These are phyloP conservation scores for Seiridium unicorne DNA, from an alignment of 2,329 filamentous ascomycete species.

Conservation along the genomic window DNA sequence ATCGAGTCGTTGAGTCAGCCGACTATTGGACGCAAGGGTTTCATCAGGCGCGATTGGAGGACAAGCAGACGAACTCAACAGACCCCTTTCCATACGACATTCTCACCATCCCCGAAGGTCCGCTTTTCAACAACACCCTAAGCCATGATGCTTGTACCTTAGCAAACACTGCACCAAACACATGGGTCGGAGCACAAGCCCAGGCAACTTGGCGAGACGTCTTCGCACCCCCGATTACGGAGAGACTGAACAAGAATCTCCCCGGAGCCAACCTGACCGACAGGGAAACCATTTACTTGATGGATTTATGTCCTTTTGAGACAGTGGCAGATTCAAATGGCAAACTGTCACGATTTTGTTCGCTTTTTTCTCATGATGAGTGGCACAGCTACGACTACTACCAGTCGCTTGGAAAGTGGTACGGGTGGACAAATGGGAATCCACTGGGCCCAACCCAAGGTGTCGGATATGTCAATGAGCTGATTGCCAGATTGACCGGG, in stretches of 20 bases:
- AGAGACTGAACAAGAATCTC: conserved; percentile 67
- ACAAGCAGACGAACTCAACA: conserved; percentile 37
- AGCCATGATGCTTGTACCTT: conserved; percentile 68
- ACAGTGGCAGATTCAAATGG: conserved; percentile 64
- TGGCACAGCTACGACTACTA: conserved; percentile 82
- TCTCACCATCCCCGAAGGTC: conserved; percentile 67
- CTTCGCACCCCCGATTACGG: conserved; percentile 67
- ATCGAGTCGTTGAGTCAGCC: conserved; percentile 73
- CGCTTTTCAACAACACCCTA: conserved; percentile 75
- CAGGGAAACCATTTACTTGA: conserved; percentile 66
- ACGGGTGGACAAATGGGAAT: conserved; percentile 75
- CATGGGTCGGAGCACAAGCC: conserved; percentile 45
- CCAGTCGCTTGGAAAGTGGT: conserved; percentile 79
- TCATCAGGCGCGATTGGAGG: conserved; percentile 48
- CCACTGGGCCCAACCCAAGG: conserved; percentile 80
- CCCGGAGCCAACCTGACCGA: conserved; percentile 64
- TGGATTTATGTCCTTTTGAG: conserved; percentile 87
- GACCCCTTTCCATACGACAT: conserved; percentile 53
- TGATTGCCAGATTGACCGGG: conserved; percentile 75
- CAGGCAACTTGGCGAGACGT: conserved; percentile 57
- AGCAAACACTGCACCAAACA: conserved; percentile 62
- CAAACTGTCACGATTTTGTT: conserved; percentile 69
- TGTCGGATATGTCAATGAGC: conserved; percentile 84
- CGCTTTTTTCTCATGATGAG: conserved; percentile 69
- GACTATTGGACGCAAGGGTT: conserved; percentile 75